Base-by-base conservation (phyloP, 768 basidiomycete genomes). In the Mycena filopes region DNA sequence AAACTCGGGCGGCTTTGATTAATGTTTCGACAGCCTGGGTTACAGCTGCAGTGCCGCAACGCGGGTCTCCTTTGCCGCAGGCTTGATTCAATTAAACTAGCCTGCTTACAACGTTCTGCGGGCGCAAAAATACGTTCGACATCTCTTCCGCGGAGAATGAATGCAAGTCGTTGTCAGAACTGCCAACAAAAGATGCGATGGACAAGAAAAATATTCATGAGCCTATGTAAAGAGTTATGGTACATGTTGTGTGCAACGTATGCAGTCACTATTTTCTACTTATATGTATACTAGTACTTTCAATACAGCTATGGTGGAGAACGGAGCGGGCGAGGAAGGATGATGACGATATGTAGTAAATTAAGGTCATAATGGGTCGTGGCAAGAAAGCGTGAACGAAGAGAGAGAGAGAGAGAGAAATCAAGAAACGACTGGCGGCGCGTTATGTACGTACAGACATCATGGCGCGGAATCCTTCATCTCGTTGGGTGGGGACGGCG, bases 401-500 rank as follows among this genome's bases (percentile, higher is more conserved):
- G 36, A 36, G 50, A 41, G 41, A 66, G 66, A 54, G 68, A 25
- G 25, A 63, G 36, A 23, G 40, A 58, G 8, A 33, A 28, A 50
- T 18, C 50, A 25, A 49, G 33, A 48, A 26, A 33, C 6, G 43
- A 48, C 26, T 40, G 58, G 12, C 7, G 20, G 40, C 6, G n/a
- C 12, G 18, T n/a, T n/a, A n/a, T n/a, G n/a, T 18, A n/a, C 20
- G 21, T 36, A 47, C 4, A 4, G 2, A n/a, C 6, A 46, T 62
- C 43, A 66, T 10, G 65, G 33, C 23, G 65, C 54, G 41, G 64
- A 53, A 45, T 73, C 68, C 76, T 81, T 83, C 77, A 82, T 80
- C 67, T 84, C 83, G 56, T 80, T 81, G 21, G 84, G 78, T 18
- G 89, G 87, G 21, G 86, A 87, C n/a, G 86, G 80, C 12, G 84